Conservation (phyloP, 1,284 basidiomycete genomes). For the Laetiporus sulphureus region DNA sequence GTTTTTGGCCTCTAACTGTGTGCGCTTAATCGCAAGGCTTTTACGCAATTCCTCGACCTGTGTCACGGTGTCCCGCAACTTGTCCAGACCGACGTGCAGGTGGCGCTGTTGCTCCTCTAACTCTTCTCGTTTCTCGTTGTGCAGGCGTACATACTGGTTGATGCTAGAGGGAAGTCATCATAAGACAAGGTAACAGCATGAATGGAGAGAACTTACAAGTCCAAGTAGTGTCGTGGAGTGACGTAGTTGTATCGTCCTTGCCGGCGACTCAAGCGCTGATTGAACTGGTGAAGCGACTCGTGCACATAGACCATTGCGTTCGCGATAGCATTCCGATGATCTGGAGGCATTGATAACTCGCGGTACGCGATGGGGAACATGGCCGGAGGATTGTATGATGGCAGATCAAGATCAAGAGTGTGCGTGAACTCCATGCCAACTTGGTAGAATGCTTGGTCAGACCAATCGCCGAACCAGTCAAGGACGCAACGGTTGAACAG, state of each 20-base stretch:
- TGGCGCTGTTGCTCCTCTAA: constrained; percentile 99
- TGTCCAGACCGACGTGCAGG: constrained; percentile 96
- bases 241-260: constrained; percentile 95
- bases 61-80: constrained; percentile 90
- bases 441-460: constrained; percentile 94
- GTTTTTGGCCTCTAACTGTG: constrained; percentile 90
- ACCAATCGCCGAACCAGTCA: constrained; percentile 99
- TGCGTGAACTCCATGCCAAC: constrained; percentile 94
- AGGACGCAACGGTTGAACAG: constrained; percentile 97
- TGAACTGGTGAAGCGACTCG: constrained; percentile 85
- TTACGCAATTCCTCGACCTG: constrained; percentile 96
- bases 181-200: constrained; percentile 11
- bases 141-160: constrained; percentile 95
- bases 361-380: constrained; percentile 88
- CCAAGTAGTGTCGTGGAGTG: constrained; percentile 97
- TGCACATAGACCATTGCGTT: constrained; percentile 95
- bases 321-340: constrained; percentile 83
- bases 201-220: constrained; percentile 73
- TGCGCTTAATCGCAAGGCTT: constrained; percentile 91
- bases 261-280: constrained; percentile 81
- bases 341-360: constrained; percentile 72
- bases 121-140: constrained; percentile 97
- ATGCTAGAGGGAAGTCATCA: constrained; percentile 48
- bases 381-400: constrained; percentile 69
- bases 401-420: constrained; percentile 83